A percentile compares a stretch with the other conserved stretches of the same genome.
These are phyloP conservation scores for Tetrahymena elliotti DNA, from an alignment of 73 alveolate genomes.

Conservation along the genomic window DNA sequence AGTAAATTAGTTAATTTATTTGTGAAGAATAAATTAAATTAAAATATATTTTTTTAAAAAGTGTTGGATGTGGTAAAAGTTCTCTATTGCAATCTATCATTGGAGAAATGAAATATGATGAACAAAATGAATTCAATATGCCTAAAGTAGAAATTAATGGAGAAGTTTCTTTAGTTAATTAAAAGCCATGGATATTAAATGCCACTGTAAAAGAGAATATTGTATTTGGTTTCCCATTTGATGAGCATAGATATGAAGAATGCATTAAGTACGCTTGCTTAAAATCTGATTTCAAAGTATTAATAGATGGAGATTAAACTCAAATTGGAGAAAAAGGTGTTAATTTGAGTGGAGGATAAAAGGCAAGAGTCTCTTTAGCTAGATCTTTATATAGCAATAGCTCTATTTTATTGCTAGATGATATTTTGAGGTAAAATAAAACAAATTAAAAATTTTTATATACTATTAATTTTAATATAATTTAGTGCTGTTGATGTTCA, in stretches of 20 bases:
- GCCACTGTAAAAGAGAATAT: conserved; percentile 49
- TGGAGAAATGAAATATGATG: conserved; percentile 31
- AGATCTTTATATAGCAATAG: conserved; percentile 55
- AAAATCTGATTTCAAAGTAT: conserved; percentile 33
- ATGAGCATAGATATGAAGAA: conserved; percentile 30
- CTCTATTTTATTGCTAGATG: conserved; percentile 47
- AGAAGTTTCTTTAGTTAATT: conserved; percentile 26
- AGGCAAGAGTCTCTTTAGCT: conserved; percentile 67
- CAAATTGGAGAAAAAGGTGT: conserved; percentile 61
- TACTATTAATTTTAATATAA: conserved; percentile 74
- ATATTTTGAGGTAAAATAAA: conserved; percentile 30
- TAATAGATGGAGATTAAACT: conserved; percentile 47
- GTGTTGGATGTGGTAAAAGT: conserved; percentile 47
- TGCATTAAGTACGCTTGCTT: conserved; percentile 38
- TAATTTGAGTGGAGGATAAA: conserved; percentile 61
- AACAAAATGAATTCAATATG: neutral
- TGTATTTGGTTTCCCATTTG: conserved; percentile 31
- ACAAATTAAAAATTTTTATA: neutral
- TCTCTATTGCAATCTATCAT: conserved; percentile 14
- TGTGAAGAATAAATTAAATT: neutral
- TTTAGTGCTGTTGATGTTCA: conserved; percentile 95
- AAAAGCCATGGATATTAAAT: conserved; percentile 49
- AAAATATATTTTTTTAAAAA: conserved; percentile 14
- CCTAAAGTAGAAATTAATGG: conserved; percentile 36
- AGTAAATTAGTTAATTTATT: neutral